Evolutionary conservation across 495 filamentous ascomycete species (phyloP).

Genomic region (Lineolata rhizophorae): DNA sequence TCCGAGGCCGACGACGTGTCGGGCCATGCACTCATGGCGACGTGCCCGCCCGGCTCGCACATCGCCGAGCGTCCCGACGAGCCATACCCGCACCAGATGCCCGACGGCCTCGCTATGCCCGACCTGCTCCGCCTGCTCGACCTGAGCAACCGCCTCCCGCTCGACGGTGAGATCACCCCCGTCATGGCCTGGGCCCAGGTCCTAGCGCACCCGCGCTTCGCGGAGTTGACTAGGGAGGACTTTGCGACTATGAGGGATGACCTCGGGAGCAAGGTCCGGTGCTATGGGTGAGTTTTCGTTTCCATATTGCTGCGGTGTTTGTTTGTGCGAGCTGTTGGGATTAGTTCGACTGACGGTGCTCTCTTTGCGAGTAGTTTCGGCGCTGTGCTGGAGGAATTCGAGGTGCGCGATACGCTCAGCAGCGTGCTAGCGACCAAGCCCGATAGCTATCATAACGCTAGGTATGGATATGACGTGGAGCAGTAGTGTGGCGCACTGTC

Average conservation of each 20-base stretch:
- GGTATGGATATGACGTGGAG: no score
- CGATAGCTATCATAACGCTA: no score
- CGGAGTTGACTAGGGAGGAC: slow-evolving; percentile 40
- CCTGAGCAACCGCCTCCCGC: slow-evolving; percentile 59
- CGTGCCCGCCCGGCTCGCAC: slow-evolving; percentile 48
- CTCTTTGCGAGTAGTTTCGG: slow-evolving; percentile 36
- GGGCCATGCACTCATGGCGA: slow-evolving; percentile 83
- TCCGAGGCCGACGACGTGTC: slow-evolving; percentile 23
- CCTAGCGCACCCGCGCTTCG: slow-evolving; percentile 43
- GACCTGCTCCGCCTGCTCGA: slow-evolving; percentile 66
- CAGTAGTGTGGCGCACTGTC: no score
- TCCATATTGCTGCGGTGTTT: slow-evolving; percentile 2
- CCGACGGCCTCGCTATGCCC: slow-evolving; percentile 45
- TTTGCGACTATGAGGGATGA: slow-evolving; percentile 51
- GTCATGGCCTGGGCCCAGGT: slow-evolving; percentile 86
- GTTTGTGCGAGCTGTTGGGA: neutral
- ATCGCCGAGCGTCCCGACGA: slow-evolving; percentile 17
- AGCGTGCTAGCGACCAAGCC: slow-evolving; percentile 44
- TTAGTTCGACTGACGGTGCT: slow-evolving; percentile 1
- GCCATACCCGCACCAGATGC: slow-evolving; percentile 30
- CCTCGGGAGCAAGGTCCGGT: slow-evolving; percentile 60
- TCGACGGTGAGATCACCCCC: slow-evolving; percentile 89
- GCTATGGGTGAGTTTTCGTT: slow-evolving; percentile 59
- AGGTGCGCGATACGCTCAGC: slow-evolving; percentile 67
- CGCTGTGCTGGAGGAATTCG: slow-evolving; percentile 76